A percentile compares a stretch with the other conserved stretches of the same genome.
Conservation (phyloP, 169 alveolate species). For the Cystoisospora suis region DNA sequence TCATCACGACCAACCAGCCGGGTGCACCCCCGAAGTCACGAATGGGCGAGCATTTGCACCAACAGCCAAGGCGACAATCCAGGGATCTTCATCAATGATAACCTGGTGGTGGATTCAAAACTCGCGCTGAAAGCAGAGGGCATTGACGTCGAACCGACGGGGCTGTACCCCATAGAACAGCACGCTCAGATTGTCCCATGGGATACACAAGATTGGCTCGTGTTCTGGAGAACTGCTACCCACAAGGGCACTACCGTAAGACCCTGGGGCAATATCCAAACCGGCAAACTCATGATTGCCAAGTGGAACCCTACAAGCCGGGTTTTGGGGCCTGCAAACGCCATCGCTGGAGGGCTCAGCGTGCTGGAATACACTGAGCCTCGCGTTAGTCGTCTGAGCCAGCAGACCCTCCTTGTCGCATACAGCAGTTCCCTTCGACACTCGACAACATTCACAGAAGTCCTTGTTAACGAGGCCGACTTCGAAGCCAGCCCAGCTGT, state of each 20-base stretch:
- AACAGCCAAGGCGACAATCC: neutral
- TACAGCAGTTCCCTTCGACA: conserved; percentile 1
- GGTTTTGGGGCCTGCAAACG: neutral
- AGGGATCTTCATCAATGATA: conserved; percentile 21
- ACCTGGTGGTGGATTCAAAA: neutral
- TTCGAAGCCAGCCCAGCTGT: neutral
- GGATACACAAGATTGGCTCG: neutral
- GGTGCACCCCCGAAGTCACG: conserved; percentile 7
- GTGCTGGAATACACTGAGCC: neutral
- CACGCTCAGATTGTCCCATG: neutral
- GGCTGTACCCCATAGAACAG: neutral
- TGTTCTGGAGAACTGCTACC: neutral
- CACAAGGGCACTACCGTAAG: neutral
- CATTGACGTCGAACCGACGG: neutral
- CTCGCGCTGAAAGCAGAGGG: no score
- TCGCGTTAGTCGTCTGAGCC: neutral
- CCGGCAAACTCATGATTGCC: neutral
- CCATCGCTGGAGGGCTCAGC: neutral
- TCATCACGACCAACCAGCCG: conserved; percentile 15
- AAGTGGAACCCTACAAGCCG: neutral
- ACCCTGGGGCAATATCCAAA: neutral
- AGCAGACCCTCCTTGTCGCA: neutral
- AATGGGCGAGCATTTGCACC: conserved; percentile 24
- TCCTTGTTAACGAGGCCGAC: neutral
- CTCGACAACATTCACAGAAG: neutral